Base-by-base conservation (phyloP, 2,329 filamentous ascomycete species). In the Rhinocladiella similis region DNA sequence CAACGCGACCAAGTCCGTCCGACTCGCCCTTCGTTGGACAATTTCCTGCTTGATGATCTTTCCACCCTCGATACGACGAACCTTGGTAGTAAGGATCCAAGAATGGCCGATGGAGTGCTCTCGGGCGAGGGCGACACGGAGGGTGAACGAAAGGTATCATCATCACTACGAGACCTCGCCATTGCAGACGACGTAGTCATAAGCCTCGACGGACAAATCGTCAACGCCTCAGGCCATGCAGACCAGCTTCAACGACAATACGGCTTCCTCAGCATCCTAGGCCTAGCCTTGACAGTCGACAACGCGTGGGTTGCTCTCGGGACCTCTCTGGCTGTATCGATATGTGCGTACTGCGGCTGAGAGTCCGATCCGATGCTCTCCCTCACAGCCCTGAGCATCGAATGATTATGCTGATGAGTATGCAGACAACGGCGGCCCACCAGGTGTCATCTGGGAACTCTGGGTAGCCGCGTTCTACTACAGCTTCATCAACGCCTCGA, bases 231-330 rank as follows among this genome's bases (percentile, higher is more conserved):
- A 1, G 84, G 84, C 5, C 83, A 87, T 68, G 75, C 73, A 60
- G 83, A 87, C 68, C 83, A 87, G 67, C 71, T 87, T 35, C 78
- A 81, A 56, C 77, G 84, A 13, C 71, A 86, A 6, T 63, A 84
- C 43, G 81, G 79, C 49, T 79, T 87, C 33, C 82, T 82, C 47
- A 83, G 81, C 18, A 76, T 57, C 20, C 20, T 22, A n/a, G 50
- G 54, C 14, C 35, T 83, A 42, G 83, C 81, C 0, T 70, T 86
- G 52, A 86, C 82, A 1, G 81, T 84, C 18, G 83, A 85, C 69
- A 86, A 85, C 64, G 83, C 83, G 16, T 88, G 84, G 84, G 78
- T 84, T 50, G 84, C 83, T 4, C 72, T 86, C 56, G 84, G 83
- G 50, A 84, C 83, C 13, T 84, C 83, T 0, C 70, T 72, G 20